Conservation (phyloP, 768 basidiomycete species). For the Phanerochaete sordida region DNA sequence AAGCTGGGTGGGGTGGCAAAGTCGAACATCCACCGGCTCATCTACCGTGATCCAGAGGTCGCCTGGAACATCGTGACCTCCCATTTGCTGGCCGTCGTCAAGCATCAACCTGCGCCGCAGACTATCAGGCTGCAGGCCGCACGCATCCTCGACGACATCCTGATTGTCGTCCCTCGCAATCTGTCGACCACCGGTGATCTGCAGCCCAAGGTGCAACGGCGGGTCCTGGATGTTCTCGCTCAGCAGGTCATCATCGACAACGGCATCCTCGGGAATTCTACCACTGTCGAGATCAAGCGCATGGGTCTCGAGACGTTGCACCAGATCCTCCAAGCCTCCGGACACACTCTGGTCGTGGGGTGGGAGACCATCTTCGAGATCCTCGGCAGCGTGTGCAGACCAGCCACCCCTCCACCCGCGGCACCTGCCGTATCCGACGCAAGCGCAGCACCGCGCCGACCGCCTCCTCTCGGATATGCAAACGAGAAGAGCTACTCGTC, state of each 20-base stretch:
- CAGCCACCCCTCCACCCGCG: constrained; percentile 42
- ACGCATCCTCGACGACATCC: constrained; percentile 78
- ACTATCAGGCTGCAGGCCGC: constrained; percentile 86
- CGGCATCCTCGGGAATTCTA: constrained; percentile 37
- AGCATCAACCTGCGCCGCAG: constrained; percentile 66
- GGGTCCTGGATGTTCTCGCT: constrained; percentile 81
- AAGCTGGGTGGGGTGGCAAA: constrained; percentile 77
- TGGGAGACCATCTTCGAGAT: constrained; percentile 95
- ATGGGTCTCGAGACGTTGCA: constrained; percentile 91
- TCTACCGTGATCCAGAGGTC: constrained; percentile 75
- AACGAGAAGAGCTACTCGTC: constrained; percentile 68
- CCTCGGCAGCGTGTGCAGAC: constrained; percentile 82
- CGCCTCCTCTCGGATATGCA: constrained; percentile 51
- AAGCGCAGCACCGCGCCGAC: constrained; percentile 34
- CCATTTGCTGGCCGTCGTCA: constrained; percentile 77
- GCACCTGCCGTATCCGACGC: constrained; percentile 31
- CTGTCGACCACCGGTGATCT: constrained; percentile 55
- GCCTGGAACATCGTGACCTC: constrained; percentile 82
- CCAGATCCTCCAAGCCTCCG: constrained; percentile 86
- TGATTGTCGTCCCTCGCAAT: constrained; percentile 74
- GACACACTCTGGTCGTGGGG: constrained; percentile 86
- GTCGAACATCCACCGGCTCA: constrained; percentile 84
- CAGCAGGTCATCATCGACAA: constrained; percentile 61
- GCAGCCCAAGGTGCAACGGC: constrained; percentile 70
- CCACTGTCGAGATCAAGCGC: constrained; percentile 72